Percentiles rank a stretch among this genome's conserved stretches.
phyloP scores from a whole-genome alignment of 805 yeast genomes.

The Schwanniomyces yamadae region DNA sequence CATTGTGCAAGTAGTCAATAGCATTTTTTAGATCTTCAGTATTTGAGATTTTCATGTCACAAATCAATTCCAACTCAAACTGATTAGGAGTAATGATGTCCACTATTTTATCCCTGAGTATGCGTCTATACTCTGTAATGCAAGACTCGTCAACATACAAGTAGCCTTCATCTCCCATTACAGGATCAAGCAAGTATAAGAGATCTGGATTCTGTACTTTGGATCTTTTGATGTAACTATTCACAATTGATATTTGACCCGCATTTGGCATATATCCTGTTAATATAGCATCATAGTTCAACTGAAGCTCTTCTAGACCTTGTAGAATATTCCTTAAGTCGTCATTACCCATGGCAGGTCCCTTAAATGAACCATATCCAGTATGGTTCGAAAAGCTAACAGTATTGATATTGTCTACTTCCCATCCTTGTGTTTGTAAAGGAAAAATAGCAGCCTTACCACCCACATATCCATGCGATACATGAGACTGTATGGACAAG shows the following conservation, averaged over 20 bases:
- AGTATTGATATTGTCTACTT: constrained; percentile 85
- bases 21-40: constrained; percentile 45
- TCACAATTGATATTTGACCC: constrained; percentile 40
- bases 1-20: constrained; percentile 45
- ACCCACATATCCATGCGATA: constrained; percentile 94
- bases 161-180: constrained; percentile 76
- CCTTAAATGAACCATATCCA: constrained; percentile 72
- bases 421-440: constrained; percentile 84
- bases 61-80: constrained; percentile 77
- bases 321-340: constrained; percentile 49
- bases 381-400: constrained; percentile 92
- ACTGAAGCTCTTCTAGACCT: constrained; percentile 52
- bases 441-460: constrained; percentile 91
- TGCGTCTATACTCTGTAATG: constrained; percentile 29
- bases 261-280: constrained; percentile 71
- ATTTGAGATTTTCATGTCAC: constrained; percentile 47
- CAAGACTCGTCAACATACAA: constrained; percentile 57
- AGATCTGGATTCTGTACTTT: constrained; percentile 33
- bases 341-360: constrained; percentile 47
- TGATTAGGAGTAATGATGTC: constrained; percentile 88
- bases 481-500: constrained; percentile 73
- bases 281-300: constrained; percentile 52
- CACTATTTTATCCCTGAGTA: constrained; percentile 59
- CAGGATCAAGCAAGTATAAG: constrained; percentile 71
- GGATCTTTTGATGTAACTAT: constrained; percentile 31